Conservation (phyloP, 2,329 filamentous ascomycete genomes). For the Ceratocystis alfenasii region DNA sequence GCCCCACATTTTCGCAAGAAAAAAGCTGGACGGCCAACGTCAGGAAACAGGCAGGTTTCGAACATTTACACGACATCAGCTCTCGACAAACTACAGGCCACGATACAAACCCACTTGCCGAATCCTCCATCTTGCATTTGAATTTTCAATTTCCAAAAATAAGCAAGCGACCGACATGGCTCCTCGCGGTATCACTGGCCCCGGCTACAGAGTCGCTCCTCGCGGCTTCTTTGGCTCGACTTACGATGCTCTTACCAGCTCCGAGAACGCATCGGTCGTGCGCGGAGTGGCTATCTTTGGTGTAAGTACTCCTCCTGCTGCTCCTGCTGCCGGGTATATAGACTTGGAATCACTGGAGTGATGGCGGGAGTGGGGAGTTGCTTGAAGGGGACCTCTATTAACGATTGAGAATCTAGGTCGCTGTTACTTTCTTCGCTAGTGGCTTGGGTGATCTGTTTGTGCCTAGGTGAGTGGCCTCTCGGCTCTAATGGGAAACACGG, state of each 20-base stretch:
- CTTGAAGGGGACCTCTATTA: neutral
- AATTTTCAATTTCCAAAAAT: too few relatives aligned
- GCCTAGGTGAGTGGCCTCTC: constrained; percentile 41
- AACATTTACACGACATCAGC: neutral
- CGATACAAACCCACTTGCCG: too few relatives aligned
- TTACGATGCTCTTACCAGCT: constrained; percentile 50
- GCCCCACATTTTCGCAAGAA: too few relatives aligned
- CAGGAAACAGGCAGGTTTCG: neutral
- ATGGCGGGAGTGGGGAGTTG: neutral
- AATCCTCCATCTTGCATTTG: too few relatives aligned
- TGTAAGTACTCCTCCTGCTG: constrained; percentile 36
- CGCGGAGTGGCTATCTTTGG: constrained; percentile 56
- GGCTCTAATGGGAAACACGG: neutral
- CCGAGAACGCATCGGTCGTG: constrained; percentile 58
- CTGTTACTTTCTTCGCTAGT: constrained; percentile 55
- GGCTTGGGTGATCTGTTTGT: constrained; percentile 47
- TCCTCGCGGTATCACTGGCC: constrained; percentile 20
- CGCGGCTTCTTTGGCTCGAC: constrained; percentile 43
- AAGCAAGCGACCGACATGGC: constrained; percentile 8
- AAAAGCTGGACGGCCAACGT: neutral
- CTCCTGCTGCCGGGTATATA: neutral
- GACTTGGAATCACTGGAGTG: neutral
- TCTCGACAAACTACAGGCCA: neutral
- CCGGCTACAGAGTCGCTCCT: constrained; percentile 22
- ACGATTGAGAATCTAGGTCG: constrained; percentile 35